Percentiles rank a stretch among this genome's conserved stretches.
These are phyloP conservation scores for Oryza nivara DNA, from an alignment of 176 grass and related monocot genomes.

Conservation along the genomic window DNA sequence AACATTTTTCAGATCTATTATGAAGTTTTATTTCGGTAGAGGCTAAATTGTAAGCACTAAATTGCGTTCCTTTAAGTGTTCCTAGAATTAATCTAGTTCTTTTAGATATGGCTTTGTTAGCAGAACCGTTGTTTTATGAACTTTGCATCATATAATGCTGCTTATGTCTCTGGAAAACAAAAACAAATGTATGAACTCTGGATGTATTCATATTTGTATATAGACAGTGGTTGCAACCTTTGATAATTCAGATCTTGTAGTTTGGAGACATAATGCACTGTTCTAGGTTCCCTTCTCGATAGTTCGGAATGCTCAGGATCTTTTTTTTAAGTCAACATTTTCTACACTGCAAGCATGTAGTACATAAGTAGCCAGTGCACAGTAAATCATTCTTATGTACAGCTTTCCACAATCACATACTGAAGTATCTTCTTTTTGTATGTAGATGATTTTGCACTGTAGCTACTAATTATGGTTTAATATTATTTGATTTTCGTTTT, in stretches of 20 bases:
- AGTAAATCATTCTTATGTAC: constrained; percentile 22
- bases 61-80: background rate
- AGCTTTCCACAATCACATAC: background rate
- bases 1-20: too few species aligned
- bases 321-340: background rate
- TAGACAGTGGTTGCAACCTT: background rate
- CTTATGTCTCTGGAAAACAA: constrained; percentile 1
- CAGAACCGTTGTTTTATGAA: constrained; percentile 1
- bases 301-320: background rate
- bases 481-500: background rate
- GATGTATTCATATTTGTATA: too few species aligned
- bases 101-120: background rate
- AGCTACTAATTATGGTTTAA: constrained; percentile 9
- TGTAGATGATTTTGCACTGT: constrained; percentile 15
- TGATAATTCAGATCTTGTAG: background rate
- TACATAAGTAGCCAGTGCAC: background rate
- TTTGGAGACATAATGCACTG: background rate
- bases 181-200: background rate
- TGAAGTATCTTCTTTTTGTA: background rate
- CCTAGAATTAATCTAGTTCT: background rate
- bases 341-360: background rate
- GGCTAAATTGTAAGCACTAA: background rate
- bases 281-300: background rate
- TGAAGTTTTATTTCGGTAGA: background rate
- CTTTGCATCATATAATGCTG: background rate